A percentile compares a stretch with the other conserved stretches of the same genome.
Conservation (phyloP, 257 asterid genomes). For the Knoxia roxburghii region DNA sequence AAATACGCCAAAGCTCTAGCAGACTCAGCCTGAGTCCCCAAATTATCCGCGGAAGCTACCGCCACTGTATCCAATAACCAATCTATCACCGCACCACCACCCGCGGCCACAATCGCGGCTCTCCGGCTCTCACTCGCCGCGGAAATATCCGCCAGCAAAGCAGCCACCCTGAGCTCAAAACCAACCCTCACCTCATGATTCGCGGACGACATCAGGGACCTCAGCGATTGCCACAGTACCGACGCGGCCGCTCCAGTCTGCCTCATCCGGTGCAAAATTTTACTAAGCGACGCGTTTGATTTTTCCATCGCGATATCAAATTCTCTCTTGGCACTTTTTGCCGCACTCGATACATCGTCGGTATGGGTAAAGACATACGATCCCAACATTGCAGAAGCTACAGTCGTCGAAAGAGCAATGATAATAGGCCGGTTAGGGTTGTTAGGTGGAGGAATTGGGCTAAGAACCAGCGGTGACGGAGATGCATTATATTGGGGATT, state of each 20-base stretch:
- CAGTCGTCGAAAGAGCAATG: conserved; percentile 47
- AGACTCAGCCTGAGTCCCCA: conserved; percentile 79
- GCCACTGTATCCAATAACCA: conserved; percentile 89
- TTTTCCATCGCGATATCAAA: conserved; percentile 47
- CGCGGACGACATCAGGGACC: conserved; percentile 91
- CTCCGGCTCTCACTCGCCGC: conserved; percentile 87
- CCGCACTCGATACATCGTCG: conserved; percentile 13
- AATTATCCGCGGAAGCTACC: conserved; percentile 49
- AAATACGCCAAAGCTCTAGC: conserved; percentile 93
- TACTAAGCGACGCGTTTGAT: conserved; percentile 52
- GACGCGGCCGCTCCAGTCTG: conserved; percentile 89
- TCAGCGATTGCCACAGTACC: conserved; percentile 85
- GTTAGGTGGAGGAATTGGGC: conserved; percentile 7
- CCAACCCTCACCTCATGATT: conserved; percentile 93
- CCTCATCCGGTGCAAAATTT: conserved; percentile 53
- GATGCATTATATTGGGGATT: conserved; percentile 20
- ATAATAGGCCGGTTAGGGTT: conserved; percentile 25
- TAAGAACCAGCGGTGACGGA: conserved; percentile 18
- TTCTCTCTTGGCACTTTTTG: conserved; percentile 25
- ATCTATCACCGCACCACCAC: conserved; percentile 92
- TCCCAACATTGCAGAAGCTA: conserved; percentile 35
- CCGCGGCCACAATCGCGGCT: conserved; percentile 91
- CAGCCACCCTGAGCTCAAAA: conserved; percentile 91
- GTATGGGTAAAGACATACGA: conserved; percentile 28
- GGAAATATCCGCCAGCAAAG: conserved; percentile 87